phyloP scores from a whole-genome alignment of 768 basidiomycete genomes.

The Peribolospora baueri region DNA sequence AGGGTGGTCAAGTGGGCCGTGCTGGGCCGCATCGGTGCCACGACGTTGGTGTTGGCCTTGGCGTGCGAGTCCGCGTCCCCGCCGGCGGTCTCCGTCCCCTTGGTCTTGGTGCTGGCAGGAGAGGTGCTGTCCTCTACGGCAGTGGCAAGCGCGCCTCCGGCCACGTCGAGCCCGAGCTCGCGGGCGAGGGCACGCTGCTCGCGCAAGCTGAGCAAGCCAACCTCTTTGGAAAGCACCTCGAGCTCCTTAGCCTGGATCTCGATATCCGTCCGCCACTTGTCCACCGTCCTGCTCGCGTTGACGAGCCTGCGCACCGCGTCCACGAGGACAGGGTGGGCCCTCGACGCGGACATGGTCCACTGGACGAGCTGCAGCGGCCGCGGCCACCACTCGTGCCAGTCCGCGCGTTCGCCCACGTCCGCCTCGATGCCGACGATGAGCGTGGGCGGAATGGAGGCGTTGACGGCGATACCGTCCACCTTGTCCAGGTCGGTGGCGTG shows the following conservation, averaged over 20 bases:
- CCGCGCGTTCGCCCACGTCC: constrained; percentile 23
- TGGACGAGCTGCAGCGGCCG: constrained; percentile 24
- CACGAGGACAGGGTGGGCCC: constrained; percentile 24
- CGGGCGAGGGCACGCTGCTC: too few relatives aligned
- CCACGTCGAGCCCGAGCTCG: too few relatives aligned
- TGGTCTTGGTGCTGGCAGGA: constrained; percentile 3
- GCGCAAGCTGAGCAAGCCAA: too few relatives aligned
- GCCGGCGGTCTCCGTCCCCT: not conserved
- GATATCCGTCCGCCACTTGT: not conserved
- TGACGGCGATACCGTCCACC: constrained; percentile 6
- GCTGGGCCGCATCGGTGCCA: too few relatives aligned
- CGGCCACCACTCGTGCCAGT: constrained; percentile 24
- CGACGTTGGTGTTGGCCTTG: not conserved
- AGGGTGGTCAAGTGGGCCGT: too few relatives aligned
- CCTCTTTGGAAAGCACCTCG: too few relatives aligned
- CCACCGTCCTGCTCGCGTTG: constrained; percentile 8
- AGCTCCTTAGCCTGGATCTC: too few relatives aligned
- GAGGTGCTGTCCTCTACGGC: constrained; percentile 13
- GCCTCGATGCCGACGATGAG: constrained; percentile 25
- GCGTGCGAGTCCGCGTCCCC: not conserved
- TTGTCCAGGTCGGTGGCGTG: too few relatives aligned
- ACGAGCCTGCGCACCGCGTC: constrained; percentile 21
- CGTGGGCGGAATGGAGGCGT: constrained; percentile 8
- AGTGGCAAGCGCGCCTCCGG: not conserved
- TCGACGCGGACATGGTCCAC: constrained; percentile 24